These are phyloP conservation scores for Ceratocystis papillata DNA, from an alignment of 2,329 filamentous ascomycete genomes.

Conservation along the genomic window DNA sequence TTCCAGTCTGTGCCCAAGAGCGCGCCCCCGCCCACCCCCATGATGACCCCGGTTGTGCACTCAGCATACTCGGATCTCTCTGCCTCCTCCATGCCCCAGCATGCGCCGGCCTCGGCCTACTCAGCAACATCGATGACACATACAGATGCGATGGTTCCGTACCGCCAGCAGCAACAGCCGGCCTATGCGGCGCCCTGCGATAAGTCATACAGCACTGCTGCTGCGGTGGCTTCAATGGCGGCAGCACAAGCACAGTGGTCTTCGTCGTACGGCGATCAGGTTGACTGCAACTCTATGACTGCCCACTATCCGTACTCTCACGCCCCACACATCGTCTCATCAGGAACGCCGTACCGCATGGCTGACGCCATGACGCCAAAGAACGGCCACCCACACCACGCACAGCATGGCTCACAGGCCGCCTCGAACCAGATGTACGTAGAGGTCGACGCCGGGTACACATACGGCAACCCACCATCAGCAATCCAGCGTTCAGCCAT, in stretches of 20 bases:
- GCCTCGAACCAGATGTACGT: constrained; percentile 34
- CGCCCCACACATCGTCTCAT: constrained; percentile 30
- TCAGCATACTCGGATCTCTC: constrained; percentile 16
- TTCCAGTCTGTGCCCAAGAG: constrained; percentile 29
- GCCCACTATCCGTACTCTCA: constrained; percentile 30
- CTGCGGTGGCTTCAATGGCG: background rate
- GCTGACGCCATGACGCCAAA: constrained; percentile 27
- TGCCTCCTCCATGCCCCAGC: background rate
- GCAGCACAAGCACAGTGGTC: constrained; percentile 28
- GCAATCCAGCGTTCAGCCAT: constrained; percentile 12
- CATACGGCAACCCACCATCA: constrained; percentile 28
- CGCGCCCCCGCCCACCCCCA: constrained; percentile 28
- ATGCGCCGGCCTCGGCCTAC: constrained; percentile 28
- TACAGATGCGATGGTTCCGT: constrained; percentile 32
- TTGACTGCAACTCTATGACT: constrained; percentile 33
- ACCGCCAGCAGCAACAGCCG: constrained; percentile 25
- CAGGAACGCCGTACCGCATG: constrained; percentile 30
- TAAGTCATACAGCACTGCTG: background rate
- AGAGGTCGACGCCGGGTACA: constrained; percentile 31
- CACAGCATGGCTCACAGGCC: constrained; percentile 20
- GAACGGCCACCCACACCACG: constrained; percentile 24
- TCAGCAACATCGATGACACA: constrained; percentile 27
- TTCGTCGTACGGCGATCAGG: constrained; percentile 31
- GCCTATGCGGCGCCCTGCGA: background rate
- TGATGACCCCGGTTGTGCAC: constrained; percentile 5